Evolutionary conservation across 345 rosid species (phyloP), one percentile per base, ranked within the genome.

Genomic region (Murraya paniculata): DNA sequence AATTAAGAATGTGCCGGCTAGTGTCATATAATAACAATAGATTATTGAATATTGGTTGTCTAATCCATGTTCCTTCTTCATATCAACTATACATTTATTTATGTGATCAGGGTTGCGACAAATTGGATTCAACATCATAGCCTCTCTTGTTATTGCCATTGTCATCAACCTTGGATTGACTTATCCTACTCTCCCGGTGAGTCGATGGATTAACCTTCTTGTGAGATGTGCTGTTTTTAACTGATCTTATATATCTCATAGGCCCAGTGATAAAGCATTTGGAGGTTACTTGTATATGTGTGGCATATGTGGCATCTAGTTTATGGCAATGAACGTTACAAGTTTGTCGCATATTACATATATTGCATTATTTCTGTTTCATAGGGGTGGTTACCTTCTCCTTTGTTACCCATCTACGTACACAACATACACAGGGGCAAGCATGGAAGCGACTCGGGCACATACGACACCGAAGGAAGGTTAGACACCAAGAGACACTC

Each of bases 381-480:
- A 30, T 67, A 91, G 97, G 92, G 94, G 18, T 93, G 98, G 97
- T 24, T 95, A 10, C 99, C 97, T 8, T 90, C 91, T 38, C 96
- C 89, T 4, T 81, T 92, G 78, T 84, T 92, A 6, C 98, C 98
- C 8, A 85, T 93, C 28, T 87, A 93, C 84, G 80, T 94, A 31
- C 77, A 76, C 79, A 94, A 91, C 87, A 91, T 95, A 41, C 95
- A 95, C 86, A 93, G 74, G 81, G 85, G 82, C 72, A 92, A 91
- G 82, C 97, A 93, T 13, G 95, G 98, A 14, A 92, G 98, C 39
- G 98, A 88, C 68, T 84, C 90, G 0, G 89, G 86, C 25, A 81
- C 87, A 14, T 91, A 91, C 38, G 98, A 93, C 83, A 87, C 88
- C 0, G 97, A 93, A 86, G 97, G 98, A 82, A 89, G 98, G 94